Conservation (phyloP, 2,329 filamentous ascomycete species). For the Penicillium verrucosum region DNA sequence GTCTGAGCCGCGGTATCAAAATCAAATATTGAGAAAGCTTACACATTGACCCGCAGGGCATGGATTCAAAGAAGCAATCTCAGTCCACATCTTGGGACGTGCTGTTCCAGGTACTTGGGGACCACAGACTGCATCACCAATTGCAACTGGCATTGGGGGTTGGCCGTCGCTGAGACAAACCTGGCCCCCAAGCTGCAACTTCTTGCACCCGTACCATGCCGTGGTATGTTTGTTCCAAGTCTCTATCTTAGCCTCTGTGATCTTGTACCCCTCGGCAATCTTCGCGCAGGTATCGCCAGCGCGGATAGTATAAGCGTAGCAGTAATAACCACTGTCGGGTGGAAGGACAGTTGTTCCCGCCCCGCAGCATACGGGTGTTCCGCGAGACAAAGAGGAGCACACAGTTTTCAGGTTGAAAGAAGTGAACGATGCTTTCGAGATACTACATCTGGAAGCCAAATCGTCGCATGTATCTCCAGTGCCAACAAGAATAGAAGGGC, state of each 20-base stretch:
- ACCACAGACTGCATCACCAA: background rate
- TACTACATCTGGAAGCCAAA: background rate
- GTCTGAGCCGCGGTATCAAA: background rate
- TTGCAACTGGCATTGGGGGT: conserved; percentile 1
- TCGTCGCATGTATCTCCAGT: background rate
- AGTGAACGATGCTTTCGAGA: background rate
- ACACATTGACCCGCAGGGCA: conserved; percentile 7
- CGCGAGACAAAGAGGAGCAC: background rate
- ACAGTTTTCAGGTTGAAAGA: background rate
- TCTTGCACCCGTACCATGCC: background rate
- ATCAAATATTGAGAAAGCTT: background rate
- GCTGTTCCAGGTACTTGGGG: conserved; percentile 4
- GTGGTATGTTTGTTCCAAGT: background rate
- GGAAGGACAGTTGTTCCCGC: background rate
- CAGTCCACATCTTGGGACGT: background rate
- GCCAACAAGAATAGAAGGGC: background rate
- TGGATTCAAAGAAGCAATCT: background rate
- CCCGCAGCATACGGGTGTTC: conserved; percentile 1
- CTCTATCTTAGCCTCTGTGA: conserved; percentile 1
- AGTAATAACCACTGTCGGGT: background rate
- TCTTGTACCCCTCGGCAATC: background rate
- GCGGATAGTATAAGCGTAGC: background rate
- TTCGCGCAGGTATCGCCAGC: background rate
- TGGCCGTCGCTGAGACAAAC: background rate
- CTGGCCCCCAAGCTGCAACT: background rate